Conservation (phyloP, 2,329 filamentous ascomycete genomes). For the Fusarium ambrosium region DNA sequence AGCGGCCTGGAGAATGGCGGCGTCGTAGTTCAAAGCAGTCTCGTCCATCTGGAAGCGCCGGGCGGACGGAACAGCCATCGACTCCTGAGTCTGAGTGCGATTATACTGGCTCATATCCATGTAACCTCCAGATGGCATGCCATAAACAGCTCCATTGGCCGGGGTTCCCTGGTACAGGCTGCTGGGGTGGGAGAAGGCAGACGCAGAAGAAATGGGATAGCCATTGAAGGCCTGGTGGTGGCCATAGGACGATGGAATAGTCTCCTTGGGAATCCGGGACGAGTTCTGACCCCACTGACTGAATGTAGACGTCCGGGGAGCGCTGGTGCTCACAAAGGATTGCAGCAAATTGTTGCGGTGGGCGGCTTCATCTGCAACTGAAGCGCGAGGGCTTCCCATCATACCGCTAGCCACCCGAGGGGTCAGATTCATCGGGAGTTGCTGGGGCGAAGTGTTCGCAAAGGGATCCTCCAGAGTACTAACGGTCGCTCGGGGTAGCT, state of each 20-base stretch:
- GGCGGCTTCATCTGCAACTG: constrained; percentile 44
- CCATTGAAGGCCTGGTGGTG: constrained; percentile 25
- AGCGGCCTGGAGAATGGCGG: constrained; percentile 53
- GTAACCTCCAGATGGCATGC: constrained; percentile 28
- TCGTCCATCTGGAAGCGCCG: constrained; percentile 51
- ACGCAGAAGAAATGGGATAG: constrained; percentile 48
- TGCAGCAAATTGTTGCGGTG: constrained; percentile 55
- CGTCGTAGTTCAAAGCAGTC: constrained; percentile 53
- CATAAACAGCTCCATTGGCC: constrained; percentile 40
- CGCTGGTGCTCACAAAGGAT: constrained; percentile 47
- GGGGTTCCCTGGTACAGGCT: constrained; percentile 66
- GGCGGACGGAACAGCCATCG: constrained; percentile 20
- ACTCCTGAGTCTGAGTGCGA: constrained; percentile 35
- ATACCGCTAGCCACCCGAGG: constrained; percentile 29
- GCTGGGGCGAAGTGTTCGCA: constrained; percentile 42
- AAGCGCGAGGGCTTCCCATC: constrained; percentile 37
- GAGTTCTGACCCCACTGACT: constrained; percentile 49
- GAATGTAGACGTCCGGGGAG: constrained; percentile 50
- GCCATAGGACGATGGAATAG: constrained; percentile 37
- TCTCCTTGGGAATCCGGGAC: constrained; percentile 34
- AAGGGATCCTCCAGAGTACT: constrained; percentile 51
- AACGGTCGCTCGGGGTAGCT: constrained; percentile 17
- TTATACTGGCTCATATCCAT: constrained; percentile 31
- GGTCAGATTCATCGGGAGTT: constrained; percentile 23
- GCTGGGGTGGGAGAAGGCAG: constrained; percentile 63